Percentiles rank a stretch among this genome's conserved stretches.
Conservation (phyloP, 1,284 basidiomycete genomes). For the Ganoderma meredithae region DNA sequence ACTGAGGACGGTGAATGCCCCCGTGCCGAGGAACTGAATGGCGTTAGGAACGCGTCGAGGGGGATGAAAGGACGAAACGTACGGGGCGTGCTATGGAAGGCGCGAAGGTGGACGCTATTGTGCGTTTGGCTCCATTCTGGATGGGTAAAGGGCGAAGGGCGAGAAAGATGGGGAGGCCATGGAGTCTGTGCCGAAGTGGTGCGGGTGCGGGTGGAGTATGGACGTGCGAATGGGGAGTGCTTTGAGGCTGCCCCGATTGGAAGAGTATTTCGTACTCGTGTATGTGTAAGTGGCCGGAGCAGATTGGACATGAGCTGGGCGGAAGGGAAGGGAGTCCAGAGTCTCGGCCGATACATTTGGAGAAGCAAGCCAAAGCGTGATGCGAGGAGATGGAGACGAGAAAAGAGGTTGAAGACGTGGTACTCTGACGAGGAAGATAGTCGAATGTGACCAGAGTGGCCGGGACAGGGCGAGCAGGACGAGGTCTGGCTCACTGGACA, state of each 20-base stretch:
- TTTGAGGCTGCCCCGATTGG: not conserved
- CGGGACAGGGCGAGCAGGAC: not conserved
- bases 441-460: not conserved
- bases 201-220: not conserved
- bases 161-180: not conserved
- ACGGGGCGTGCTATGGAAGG: not conserved
- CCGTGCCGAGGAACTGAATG: conserved; percentile 41
- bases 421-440: not conserved
- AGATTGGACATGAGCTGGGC: conserved; percentile 1
- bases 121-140: not conserved
- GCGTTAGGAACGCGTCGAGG: not conserved
- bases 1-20: conserved; percentile 60
- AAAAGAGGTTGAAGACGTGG: not conserved
- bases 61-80: not conserved
- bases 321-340: not conserved
- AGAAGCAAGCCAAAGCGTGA: not conserved
- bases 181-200: not conserved
- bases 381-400: not conserved
- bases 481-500: not conserved
- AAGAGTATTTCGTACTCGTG: not conserved
- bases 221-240: not conserved
- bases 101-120: not conserved
- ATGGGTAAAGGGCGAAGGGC: not conserved
- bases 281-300: not conserved
- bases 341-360: not conserved